phyloP scores from a whole-genome alignment of 1,284 basidiomycete genomes.

The Clitocybe nebularis region DNA sequence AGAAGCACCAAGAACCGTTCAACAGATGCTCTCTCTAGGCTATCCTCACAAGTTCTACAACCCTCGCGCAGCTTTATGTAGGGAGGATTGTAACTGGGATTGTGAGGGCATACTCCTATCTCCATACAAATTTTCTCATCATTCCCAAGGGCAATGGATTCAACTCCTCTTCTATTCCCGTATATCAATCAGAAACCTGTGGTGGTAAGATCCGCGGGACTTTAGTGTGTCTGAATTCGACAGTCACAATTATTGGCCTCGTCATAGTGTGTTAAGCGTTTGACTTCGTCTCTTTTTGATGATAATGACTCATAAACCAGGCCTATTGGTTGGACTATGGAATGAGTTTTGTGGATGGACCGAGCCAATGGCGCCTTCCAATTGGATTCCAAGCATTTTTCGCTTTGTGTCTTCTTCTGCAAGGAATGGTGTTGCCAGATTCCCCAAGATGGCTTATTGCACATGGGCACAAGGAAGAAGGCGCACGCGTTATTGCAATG shows the following conservation, averaged over 20 bases:
- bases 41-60: constrained; percentile 34
- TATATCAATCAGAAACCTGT: constrained; percentile 45
- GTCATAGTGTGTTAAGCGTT: constrained; percentile 37
- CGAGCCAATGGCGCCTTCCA: constrained; percentile 40
- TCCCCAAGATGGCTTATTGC: constrained; percentile 43
- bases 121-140: not conserved
- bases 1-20: too few species aligned
- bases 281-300: too few species aligned
- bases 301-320: too few species aligned
- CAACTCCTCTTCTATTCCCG: constrained; percentile 40
- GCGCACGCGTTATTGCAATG: constrained; percentile 33
- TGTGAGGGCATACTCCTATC: constrained; percentile 19
- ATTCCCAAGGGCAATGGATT: constrained; percentile 39
- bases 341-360: constrained; percentile 33
- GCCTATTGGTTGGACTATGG: constrained; percentile 48
- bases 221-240: constrained; percentile 44
- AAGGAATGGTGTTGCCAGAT: constrained; percentile 35
- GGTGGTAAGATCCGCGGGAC: constrained; percentile 41
- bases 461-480: constrained; percentile 35
- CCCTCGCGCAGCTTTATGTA: constrained; percentile 41
- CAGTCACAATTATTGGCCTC: constrained; percentile 44
- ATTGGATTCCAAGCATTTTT: constrained; percentile 44
- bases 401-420: constrained; percentile 34
- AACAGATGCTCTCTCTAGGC: constrained; percentile 16
- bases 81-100: constrained; percentile 53